Percentiles rank a stretch among this genome's conserved stretches.
phyloP scores from a whole-genome alignment of 2,329 filamentous ascomycete genomes.

The Xylaria polymorpha region DNA sequence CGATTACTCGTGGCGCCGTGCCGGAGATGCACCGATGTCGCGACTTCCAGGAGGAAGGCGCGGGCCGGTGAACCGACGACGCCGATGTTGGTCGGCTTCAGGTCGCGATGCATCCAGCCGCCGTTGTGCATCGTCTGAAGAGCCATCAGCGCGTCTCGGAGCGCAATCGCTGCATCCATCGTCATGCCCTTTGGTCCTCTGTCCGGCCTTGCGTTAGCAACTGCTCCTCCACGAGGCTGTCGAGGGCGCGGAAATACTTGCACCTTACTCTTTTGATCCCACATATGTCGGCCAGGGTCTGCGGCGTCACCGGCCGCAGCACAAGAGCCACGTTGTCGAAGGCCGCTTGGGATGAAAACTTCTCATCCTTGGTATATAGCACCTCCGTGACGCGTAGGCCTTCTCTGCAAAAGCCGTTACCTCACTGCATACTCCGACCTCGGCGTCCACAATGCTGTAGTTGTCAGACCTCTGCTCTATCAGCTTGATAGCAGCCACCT shows the following conservation, averaged over 20 bases:
- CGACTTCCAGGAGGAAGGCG: neutral
- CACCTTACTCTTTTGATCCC: neutral
- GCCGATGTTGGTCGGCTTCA: conserved; percentile 20
- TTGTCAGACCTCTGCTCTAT: no score
- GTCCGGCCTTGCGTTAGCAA: neutral
- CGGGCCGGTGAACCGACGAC: neutral
- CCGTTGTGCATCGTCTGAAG: conserved; percentile 1
- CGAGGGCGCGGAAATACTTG: neutral
- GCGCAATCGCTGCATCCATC: neutral
- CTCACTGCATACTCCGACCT: neutral
- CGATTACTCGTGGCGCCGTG: neutral
- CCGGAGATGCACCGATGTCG: neutral
- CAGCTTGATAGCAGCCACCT: no score
- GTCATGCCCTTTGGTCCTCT: neutral
- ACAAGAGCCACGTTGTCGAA: conserved; percentile 1
- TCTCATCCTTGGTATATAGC: neutral
- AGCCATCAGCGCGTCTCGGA: neutral
- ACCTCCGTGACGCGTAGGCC: neutral
- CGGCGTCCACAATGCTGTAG: neutral
- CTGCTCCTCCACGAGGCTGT: neutral
- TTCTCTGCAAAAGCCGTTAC: neutral
- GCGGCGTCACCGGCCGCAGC: neutral
- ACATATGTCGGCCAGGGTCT: neutral
- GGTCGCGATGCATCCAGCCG: conserved; percentile 8
- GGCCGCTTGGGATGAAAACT: neutral